These are phyloP conservation scores for Fragilaria radians DNA, from an alignment of 108 stramenopile species.

Conservation along the genomic window DNA sequence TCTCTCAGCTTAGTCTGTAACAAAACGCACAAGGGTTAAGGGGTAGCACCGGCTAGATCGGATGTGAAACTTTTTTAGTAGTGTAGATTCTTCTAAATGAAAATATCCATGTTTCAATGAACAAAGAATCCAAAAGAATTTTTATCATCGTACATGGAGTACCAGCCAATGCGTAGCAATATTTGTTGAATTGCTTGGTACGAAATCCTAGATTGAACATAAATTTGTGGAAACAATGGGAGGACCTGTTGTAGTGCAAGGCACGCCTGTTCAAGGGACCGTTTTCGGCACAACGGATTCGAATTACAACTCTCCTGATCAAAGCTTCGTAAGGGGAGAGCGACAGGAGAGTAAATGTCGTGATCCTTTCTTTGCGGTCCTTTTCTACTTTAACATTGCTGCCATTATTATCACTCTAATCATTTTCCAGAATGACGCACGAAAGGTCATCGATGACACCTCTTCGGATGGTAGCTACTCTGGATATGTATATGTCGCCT, in stretches of 20 bases:
- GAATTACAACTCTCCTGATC: not conserved
- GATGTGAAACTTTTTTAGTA: too few species aligned
- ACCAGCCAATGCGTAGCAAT: too few species aligned
- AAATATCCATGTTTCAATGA: too few species aligned
- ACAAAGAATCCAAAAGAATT: too few species aligned
- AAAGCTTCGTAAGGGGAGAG: conserved; percentile 5
- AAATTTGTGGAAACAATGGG: not conserved
- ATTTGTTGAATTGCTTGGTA: too few species aligned
- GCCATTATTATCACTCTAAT: conserved; percentile 53
- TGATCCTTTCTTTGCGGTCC: conserved; percentile 80
- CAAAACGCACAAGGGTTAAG: too few species aligned
- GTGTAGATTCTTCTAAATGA: too few species aligned
- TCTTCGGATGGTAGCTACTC: conserved; percentile 21
- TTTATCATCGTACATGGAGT: too few species aligned
- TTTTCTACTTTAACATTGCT: conserved; percentile 51
- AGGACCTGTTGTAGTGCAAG: conserved; percentile 16
- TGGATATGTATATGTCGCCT: conserved; percentile 46
- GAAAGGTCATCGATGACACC: conserved; percentile 11
- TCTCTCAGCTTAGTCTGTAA: too few species aligned
- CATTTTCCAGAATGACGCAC: conserved; percentile 41
- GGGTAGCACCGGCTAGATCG: too few species aligned
- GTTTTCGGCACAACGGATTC: not conserved
- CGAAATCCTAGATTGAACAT: too few species aligned
- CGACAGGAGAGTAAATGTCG: conserved; percentile 49
- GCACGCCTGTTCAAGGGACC: conserved; percentile 14